Evolutionary conservation across 345 rosid genomes (phyloP).

Genomic region (Bruguiera parviflora): DNA sequence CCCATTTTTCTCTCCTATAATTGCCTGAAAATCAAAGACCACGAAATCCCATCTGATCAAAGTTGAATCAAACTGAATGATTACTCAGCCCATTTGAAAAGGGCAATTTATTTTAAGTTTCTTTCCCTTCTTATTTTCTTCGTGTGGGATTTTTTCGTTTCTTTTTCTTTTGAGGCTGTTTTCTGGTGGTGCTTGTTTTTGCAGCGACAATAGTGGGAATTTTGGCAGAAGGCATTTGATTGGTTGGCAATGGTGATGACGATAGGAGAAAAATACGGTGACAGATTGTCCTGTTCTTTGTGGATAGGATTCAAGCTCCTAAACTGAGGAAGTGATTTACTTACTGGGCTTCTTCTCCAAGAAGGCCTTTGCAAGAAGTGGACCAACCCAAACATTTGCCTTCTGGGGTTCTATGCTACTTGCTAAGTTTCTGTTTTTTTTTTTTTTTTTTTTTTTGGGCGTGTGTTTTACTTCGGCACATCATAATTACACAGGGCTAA

Average conservation of each 20-base stretch:
- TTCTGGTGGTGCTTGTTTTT: not conserved
- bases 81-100: not conserved
- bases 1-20: not conserved
- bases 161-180: not conserved
- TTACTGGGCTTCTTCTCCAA: not conserved
- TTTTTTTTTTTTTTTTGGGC: too few species aligned
- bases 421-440: too few species aligned
- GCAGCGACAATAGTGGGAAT: not conserved
- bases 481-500: not conserved
- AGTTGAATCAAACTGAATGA: not conserved
- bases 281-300: not conserved
- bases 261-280: not conserved
- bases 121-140: not conserved
- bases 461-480: too few species aligned
- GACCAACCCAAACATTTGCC: too few species aligned
- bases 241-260: not conserved
- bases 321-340: not conserved
- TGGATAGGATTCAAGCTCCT: slow-evolving; percentile 6
- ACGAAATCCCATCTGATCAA: not conserved
- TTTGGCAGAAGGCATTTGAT: not conserved
- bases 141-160: not conserved
- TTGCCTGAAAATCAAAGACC: not conserved
- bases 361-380: too few species aligned
- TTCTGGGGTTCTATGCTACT: too few species aligned
- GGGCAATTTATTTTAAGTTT: too few species aligned